phyloP scores from a whole-genome alignment of 441 rosid genomes.

The Adansonia grandidieri region DNA sequence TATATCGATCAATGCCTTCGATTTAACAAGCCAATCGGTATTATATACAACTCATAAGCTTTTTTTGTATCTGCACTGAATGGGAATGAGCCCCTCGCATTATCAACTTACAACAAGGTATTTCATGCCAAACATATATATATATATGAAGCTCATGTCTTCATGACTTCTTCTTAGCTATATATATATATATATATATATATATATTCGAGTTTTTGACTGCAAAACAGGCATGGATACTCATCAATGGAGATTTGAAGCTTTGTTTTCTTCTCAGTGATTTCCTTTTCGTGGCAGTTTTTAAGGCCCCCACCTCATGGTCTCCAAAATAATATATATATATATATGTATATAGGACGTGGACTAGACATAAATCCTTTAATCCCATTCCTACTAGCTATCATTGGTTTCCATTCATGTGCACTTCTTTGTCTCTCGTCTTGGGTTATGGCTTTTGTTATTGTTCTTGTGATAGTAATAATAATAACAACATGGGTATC shows the following conservation, averaged over 20 bases:
- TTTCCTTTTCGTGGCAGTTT: conserved; percentile 20
- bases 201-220: not conserved
- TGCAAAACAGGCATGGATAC: conserved; percentile 15
- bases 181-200: too few species aligned
- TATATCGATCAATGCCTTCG: not conserved
- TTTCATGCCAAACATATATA: too few species aligned
- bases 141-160: not conserved
- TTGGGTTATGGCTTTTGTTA: conserved; percentile 16
- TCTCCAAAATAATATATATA: not conserved
- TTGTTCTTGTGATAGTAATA: not conserved
- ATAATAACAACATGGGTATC: not conserved
- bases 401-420: conserved; percentile 12
- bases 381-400: not conserved
- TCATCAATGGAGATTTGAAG: not conserved
- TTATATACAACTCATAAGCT: not conserved
- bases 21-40: not conserved
- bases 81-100: not conserved
- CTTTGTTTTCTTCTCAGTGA: not conserved
- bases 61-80: not conserved
- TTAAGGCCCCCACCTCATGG: not conserved
- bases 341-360: not conserved
- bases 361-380: not conserved
- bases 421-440: not conserved
- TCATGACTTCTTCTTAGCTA: not conserved
- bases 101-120: not conserved